A percentile compares a stretch with the other conserved stretches of the same genome.
phyloP scores from a whole-genome alignment of 2,329 filamentous ascomycete genomes.

The Calonectria ilicicola region DNA sequence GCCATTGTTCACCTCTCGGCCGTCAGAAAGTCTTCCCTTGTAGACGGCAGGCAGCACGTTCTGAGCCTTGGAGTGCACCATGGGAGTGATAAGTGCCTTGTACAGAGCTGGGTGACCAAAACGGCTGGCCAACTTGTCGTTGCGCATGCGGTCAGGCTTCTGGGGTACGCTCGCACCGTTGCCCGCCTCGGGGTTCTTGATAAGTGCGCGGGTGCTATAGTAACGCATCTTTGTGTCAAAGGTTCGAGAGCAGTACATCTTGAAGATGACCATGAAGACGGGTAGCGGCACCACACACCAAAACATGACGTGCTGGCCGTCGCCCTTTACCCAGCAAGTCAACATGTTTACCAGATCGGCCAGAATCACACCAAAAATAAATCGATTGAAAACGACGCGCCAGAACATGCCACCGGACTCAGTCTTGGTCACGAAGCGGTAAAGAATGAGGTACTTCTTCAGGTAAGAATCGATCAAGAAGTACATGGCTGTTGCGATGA shows the following conservation, averaged over 20 bases:
- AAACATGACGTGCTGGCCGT: conserved; percentile 67
- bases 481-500: conserved; percentile 89
- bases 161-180: conserved; percentile 43
- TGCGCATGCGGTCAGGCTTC: conserved; percentile 67
- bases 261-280: conserved; percentile 84
- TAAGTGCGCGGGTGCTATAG: conserved; percentile 75
- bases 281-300: conserved; percentile 80
- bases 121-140: conserved; percentile 77
- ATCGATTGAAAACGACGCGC: conserved; percentile 92
- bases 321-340: conserved; percentile 74
- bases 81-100: conserved; percentile 89
- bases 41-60: conserved; percentile 90
- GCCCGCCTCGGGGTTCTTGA: conserved; percentile 58
- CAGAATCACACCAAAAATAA: conserved; percentile 84
- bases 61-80: conserved; percentile 93
- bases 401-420: conserved; percentile 95
- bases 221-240: conserved; percentile 88
- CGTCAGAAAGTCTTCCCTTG: conserved; percentile 80
- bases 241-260: conserved; percentile 79
- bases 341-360: conserved; percentile 84
- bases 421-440: conserved; percentile 96
- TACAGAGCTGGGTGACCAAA: conserved; percentile 95
- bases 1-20: conserved; percentile 68
- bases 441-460: conserved; percentile 95
- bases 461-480: conserved; percentile 88